Evolutionary conservation across 2,329 filamentous ascomycete genomes (phyloP).

Genomic region (Cercospora sesami): DNA sequence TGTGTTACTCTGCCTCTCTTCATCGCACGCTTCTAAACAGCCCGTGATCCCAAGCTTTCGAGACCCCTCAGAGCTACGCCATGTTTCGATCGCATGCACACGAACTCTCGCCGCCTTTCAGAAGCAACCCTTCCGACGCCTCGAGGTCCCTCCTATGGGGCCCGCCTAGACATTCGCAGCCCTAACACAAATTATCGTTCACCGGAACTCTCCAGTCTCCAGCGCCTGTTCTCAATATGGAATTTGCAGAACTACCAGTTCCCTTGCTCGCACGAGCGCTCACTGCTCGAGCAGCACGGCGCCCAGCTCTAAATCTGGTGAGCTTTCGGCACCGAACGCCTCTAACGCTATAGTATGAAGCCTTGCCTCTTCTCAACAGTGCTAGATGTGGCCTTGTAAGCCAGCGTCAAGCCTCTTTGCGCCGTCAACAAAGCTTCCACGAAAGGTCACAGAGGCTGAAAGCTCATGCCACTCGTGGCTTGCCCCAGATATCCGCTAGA

Average conservation of each 20-base stretch:
- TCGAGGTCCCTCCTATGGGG: background rate
- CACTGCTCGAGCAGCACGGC: background rate
- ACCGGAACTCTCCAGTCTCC: background rate
- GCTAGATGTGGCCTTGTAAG: background rate
- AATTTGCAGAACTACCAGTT: background rate
- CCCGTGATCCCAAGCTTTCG: background rate
- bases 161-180: background rate
- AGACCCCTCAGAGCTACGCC: background rate
- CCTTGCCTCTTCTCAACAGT: constrained; percentile 1
- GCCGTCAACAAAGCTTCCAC: background rate
- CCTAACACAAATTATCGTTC: background rate
- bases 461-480: background rate
- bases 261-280: background rate
- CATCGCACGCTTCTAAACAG: background rate
- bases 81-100: background rate
- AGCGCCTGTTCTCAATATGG: background rate
- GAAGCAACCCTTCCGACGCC: background rate
- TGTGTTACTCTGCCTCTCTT: background rate
- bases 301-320: background rate
- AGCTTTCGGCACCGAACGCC: background rate
- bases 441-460: background rate
- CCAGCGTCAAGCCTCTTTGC: background rate
- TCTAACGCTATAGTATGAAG: background rate
- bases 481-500: background rate
- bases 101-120: background rate